phyloP scores from a whole-genome alignment of 2,329 filamentous ascomycete species.

The Sporothrix inflata region DNA sequence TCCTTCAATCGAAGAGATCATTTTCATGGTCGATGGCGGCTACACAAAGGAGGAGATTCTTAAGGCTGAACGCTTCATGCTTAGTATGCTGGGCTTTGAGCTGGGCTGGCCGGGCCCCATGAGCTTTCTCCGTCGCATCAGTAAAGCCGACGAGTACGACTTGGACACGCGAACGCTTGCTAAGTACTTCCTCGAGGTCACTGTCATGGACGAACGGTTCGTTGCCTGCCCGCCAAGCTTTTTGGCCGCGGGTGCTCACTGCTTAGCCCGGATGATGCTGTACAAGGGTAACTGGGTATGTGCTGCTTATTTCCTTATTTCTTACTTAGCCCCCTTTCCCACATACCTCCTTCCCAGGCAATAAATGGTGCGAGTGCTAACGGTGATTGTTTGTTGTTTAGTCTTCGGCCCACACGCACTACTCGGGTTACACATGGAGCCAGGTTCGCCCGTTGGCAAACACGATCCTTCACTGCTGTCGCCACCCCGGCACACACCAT shows the following conservation, averaged over 20 bases:
- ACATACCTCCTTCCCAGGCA: no score
- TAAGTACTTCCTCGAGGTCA: conserved; percentile 97
- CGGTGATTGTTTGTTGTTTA: conserved; percentile 2
- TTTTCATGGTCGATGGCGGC: conserved; percentile 96
- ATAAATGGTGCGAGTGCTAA: not conserved
- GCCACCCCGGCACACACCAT: conserved; percentile 79
- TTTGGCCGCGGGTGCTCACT: conserved; percentile 88
- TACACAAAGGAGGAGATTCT: conserved; percentile 91
- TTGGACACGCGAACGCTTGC: conserved; percentile 91
- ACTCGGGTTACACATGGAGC: conserved; percentile 87
- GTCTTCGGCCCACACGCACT: conserved; percentile 83
- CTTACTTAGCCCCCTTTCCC: not conserved
- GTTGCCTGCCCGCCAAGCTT: conserved; percentile 90
- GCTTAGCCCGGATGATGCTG: conserved; percentile 83
- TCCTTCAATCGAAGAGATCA: conserved; percentile 90
- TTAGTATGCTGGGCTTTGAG: conserved; percentile 93
- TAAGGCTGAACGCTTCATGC: conserved; percentile 97
- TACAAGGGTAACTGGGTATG: conserved; percentile 89
- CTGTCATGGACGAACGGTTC: conserved; percentile 97
- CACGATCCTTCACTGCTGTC: conserved; percentile 86
- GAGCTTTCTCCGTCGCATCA: conserved; percentile 95
- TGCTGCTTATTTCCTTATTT: not conserved
- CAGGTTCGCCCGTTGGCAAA: conserved; percentile 79
- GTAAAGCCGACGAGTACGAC: conserved; percentile 98
- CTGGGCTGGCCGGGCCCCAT: conserved; percentile 98